Evolutionary conservation across 1,139 yeast species (phyloP), one percentile per base, ranked within the genome.

Genomic region (Hanseniaspora uvarum): DNA sequence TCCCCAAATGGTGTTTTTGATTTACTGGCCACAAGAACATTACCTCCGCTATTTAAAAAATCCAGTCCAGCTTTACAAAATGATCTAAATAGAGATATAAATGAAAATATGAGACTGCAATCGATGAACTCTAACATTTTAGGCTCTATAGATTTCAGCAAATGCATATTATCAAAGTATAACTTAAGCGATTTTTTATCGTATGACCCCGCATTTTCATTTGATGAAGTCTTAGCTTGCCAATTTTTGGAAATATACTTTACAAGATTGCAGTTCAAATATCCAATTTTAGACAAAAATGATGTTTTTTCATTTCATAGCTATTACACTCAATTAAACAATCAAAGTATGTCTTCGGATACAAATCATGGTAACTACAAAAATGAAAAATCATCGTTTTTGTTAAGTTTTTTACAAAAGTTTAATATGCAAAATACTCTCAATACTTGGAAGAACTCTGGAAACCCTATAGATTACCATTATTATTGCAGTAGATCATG

Each of bases 401-500:
- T 50, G 18, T n/a, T 21, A 4, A 40, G 26, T 16, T 45, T 49
- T 12, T 30, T 41, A 24, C 23, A 44, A 23, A 45, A 37, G 11
- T 49, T 33, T 19, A 31, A 36, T 30, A 46, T 41, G 53, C 19
- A 16, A n/a, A 37, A 31, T 43, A 37, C 46, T 2, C 63, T 62
- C 1, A 61, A 65, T 46, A 62, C 62, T 58, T 64, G 62, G 55
- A 65, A 70, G 52, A 63, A 61, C 57, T 58, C 64, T 10, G 50
- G 50, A 1, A 65, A 72, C 33, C 64, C 65, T 19, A 65, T 66
- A 37, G 71, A 69, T 50, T 74, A 76, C 61, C 73, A 76, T 58
- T 77, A 75, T 58, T 70, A 72, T 40, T 74, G 77, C 58, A 72
- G 79, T 38, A 66, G 79, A 58, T 70, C 75, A 73, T 76, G 76